Evolutionary conservation across 2,329 filamentous ascomycete species (phyloP), one percentile per base, ranked within the genome.

Genomic region (Fusarium torreyae): DNA sequence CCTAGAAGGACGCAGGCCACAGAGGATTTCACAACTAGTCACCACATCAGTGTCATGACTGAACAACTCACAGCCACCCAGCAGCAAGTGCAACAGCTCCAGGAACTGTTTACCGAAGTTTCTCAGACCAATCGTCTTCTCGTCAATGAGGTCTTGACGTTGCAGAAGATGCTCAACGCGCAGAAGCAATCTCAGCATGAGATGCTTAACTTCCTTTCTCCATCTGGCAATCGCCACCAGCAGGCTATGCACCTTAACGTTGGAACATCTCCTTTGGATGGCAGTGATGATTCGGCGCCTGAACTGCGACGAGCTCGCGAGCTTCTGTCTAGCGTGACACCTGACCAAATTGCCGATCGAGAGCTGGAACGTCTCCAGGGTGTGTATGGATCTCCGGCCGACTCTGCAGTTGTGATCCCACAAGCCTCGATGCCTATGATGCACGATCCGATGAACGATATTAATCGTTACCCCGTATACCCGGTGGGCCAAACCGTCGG

Each of bases 401-500:
- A 88, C 58, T 87, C 86, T 28, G 83, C 84, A 18, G 74, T 80
- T 34, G 78, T 81, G 53, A 76, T 81, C 22, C 79, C 79, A n/a
- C 80, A 79, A 26, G 77, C 79, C 26, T 77, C 79, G 26, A 81
- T 87, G 74, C 80, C 81, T 24, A 79, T 86, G 76, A 76, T 87
- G 71, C 81, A 86, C 64, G 86, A 89, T 64, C 83, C 85, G 39
- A 81, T 89, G 71, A 86, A 81, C 70, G 87, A 89, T 63, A 84
- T 87, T 46, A 79, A 74, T 62, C 82, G 87, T 44, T 87, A 88
- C 68, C 87, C 97, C 55, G 94, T 98, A 11, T 98, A 98, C 77
- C 94, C 95, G 0, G 94, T 97, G 17, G 94, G 94, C 18, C 90
- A 94, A 69, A 96, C 91, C 1, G 93, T 97, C 70, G 94, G 94